phyloP scores from a whole-genome alignment of 495 filamentous ascomycete genomes.

The Lepraria neglecta region DNA sequence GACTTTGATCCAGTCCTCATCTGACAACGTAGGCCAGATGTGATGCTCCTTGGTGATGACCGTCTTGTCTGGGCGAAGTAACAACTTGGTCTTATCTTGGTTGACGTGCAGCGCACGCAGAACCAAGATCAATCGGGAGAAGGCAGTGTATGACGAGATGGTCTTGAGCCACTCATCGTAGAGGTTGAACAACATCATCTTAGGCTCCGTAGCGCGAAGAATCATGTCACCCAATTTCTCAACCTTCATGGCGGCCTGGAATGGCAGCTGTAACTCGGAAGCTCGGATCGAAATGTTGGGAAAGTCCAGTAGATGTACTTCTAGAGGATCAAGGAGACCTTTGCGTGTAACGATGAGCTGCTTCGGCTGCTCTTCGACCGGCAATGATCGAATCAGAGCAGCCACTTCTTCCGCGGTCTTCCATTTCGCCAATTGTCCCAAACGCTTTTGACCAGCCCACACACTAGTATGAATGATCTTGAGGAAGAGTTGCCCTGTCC shows the following conservation, averaged over 20 bases:
- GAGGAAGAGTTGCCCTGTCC: constrained; percentile 94
- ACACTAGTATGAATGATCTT: constrained; percentile 99
- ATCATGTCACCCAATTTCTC: constrained; percentile 99
- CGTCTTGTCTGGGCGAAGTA: constrained; percentile 94
- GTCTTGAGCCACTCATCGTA: constrained; percentile 99
- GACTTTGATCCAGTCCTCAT: constrained; percentile 99
- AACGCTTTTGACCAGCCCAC: constrained; percentile 98
- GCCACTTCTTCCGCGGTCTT: constrained; percentile 99
- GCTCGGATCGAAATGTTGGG: constrained; percentile 99
- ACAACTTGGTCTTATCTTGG: constrained; percentile 95
- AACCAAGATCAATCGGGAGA: constrained; percentile 92
- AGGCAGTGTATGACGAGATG: constrained; percentile 97
- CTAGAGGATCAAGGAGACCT: constrained; percentile 92
- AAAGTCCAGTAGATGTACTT: constrained; percentile 96
- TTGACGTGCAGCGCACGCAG: constrained; percentile 96
- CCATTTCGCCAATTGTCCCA: constrained; percentile 98
- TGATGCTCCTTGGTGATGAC: constrained; percentile 99
- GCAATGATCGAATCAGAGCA: constrained; percentile 90
- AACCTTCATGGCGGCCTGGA: constrained; percentile 99
- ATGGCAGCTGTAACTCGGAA: constrained; percentile 94
- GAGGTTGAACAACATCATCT: constrained; percentile 99
- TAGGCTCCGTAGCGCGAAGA: constrained; percentile 90
- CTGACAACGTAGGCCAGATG: constrained; percentile 91
- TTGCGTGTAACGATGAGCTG: constrained; percentile 98
- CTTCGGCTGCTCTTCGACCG: constrained; percentile 98